Evolutionary conservation across 2,329 filamentous ascomycete species (phyloP), one percentile per base, ranked within the genome.

Genomic region (Escovopsis sp.): DNA sequence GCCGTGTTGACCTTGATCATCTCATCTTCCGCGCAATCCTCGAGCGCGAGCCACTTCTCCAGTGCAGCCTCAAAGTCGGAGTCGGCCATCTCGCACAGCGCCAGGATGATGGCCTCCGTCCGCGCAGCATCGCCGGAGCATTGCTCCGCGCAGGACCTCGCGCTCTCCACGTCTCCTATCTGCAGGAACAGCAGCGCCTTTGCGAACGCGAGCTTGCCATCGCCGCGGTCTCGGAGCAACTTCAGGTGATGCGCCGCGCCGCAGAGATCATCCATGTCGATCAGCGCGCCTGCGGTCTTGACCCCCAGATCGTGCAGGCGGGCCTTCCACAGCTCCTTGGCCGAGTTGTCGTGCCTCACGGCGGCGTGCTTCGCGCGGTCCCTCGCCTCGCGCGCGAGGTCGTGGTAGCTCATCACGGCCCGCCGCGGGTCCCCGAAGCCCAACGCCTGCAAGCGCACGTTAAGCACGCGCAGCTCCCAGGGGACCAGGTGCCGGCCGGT

Each of bases 341-440:
- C 74, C 1, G 76, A 68, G 39, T 71, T 67, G 9, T 72, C 69
- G 33, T 67, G 65, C 29, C 49, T 53, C 10, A 50, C 53, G 5
- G 52, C 55, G 0, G 74, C 69, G 29, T 63, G 66, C 14, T 65
- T 61, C 5, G 84, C 65, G 43, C 72, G 70, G 2, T 67, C 64
- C 14, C 87, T 70, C 2, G 84, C 85, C 58, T 94, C 86, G 8
- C 83, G 64, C 0, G 81, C 87, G 2, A 96, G 71, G 47, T 94
- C 87, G 56, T 94, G 94, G 57, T 94, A 85, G 36, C 83, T 84
- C 70, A 91, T 89, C 43, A 98, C 80, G 4, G 84, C 83, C 46
- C 88, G 73, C 5, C 89, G 72, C 39, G 80, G 76, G 60, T 98
- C 91, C 4, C 81, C 81, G 48, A 91, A 93, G 1, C 85, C 86